These are phyloP conservation scores for Oidiodendron maius DNA, from an alignment of 495 filamentous ascomycete species.

Conservation along the genomic window DNA sequence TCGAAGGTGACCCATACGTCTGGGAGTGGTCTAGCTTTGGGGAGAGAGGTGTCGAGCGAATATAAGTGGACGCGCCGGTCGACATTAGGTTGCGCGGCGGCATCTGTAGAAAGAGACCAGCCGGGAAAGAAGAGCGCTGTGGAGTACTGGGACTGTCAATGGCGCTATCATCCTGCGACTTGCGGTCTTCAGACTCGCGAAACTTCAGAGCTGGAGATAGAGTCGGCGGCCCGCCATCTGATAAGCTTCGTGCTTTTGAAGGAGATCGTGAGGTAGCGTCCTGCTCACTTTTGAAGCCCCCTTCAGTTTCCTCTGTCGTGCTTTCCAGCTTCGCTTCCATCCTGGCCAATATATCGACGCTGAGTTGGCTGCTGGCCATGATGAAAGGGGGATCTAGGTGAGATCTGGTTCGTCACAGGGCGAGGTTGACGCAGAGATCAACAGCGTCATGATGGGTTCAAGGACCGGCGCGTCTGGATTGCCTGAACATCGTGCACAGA, in stretches of 20 bases:
- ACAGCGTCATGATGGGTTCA: background rate
- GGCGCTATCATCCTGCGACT: slow-evolving; percentile 77
- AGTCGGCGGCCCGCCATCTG: slow-evolving; percentile 38
- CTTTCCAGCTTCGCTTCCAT: slow-evolving; percentile 2
- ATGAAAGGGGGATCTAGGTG: background rate
- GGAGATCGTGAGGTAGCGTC: slow-evolving; percentile 13
- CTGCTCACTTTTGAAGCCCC: background rate
- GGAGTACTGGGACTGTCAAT: slow-evolving; percentile 60
- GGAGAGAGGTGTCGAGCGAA: slow-evolving; percentile 66
- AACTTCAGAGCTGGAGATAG: slow-evolving; percentile 67
- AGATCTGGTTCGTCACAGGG: background rate
- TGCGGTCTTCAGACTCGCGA: slow-evolving; percentile 42
- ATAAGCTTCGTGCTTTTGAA: slow-evolving; percentile 22
- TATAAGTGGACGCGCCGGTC: slow-evolving; percentile 47
- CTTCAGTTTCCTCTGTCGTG: background rate
- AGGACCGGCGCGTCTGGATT: background rate
- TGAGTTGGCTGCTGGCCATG: slow-evolving; percentile 20
- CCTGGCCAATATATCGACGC: background rate
- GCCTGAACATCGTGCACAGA: no score
- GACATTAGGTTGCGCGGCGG: slow-evolving; percentile 48
- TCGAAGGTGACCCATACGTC: slow-evolving; percentile 77
- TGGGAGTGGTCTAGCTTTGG: slow-evolving; percentile 79
- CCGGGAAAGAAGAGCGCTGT: slow-evolving; percentile 50
- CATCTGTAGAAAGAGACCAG: slow-evolving; percentile 70
- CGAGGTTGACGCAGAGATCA: background rate